Base-by-base conservation (phyloP, 306 rosid genomes). In the Prinsepia uniflora region DNA sequence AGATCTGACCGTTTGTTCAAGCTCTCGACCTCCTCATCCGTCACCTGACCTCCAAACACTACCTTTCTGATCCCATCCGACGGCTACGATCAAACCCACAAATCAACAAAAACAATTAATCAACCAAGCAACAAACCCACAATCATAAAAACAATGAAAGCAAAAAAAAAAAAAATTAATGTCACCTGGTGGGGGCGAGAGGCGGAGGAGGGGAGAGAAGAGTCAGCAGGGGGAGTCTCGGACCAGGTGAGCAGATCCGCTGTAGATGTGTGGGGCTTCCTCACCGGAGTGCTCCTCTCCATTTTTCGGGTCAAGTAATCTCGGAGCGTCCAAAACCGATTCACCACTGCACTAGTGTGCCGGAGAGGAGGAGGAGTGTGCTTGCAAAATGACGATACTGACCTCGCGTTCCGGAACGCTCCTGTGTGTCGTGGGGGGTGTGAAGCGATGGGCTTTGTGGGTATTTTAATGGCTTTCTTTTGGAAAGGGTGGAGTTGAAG, bases 211-310 rank as follows among this genome's bases (percentile, higher is more conserved):
- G 78, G 74, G 48, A 79, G 83, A 53, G 95, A 84, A 20, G 96
- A 89, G 77, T 89, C 89, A 6, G 88, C 18, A 0, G 74, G 81
- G 0, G 92, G 97, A 67, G 76, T 82, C 63, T 95, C 99, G 0
- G 99, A 81, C 99, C 99, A 95, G 61, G 89, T 84, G 65, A 95
- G 97, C 80, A 95, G 99, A 95, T 95, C 99, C 87, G 97, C 96
- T 4, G 99, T 95, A 63, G 99, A 95, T 36, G 91, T 84, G 90
- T 87, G 78, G 6, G 97, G 92, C 75, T 91, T 91, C 85, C 99
- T 89, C 84, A 91, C 96, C 70, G 99, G 96, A 65, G 92, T 95
- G 82, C 55, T 81, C 82, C 84, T 90, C 79, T 90, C 98, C 99
- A 95, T 88, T 71, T 44, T 73, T 44, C 54, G 10, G 22, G 70